Conservation (phyloP, 805 yeast genomes). For the Sporopachydermia quercuum region DNA sequence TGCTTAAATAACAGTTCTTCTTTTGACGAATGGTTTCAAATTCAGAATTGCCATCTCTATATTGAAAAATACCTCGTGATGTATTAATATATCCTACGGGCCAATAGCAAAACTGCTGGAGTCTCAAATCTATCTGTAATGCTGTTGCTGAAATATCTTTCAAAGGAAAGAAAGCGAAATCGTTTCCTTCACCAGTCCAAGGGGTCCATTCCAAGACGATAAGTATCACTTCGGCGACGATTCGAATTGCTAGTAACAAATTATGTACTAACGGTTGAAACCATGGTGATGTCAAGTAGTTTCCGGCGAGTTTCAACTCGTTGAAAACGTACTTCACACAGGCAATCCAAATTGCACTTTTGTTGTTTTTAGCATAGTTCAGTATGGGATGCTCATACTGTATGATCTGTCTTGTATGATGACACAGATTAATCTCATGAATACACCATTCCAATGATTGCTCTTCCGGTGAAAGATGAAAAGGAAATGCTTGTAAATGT, state of each 20-base stretch:
- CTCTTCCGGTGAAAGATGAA: neutral
- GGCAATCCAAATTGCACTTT: neutral
- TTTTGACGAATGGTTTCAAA: conserved; percentile 24
- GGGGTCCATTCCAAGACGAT: conserved; percentile 16
- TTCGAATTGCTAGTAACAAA: conserved; percentile 13
- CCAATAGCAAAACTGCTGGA: conserved; percentile 61
- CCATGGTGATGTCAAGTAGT: neutral
- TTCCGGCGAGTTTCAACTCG: neutral
- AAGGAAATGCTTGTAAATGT: neutral
- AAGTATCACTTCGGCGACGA: conserved; percentile 17
- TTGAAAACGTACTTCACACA: neutral
- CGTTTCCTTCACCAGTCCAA: too few relatives aligned
- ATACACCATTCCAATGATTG: neutral
- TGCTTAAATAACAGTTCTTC: conserved; percentile 17
- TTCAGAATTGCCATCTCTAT: conserved; percentile 18
- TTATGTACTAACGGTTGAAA: too few relatives aligned
- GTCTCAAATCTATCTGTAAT: conserved; percentile 64
- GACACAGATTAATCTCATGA: neutral
- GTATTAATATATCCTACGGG: conserved; percentile 65
- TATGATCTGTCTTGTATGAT: neutral
- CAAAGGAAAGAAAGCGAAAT: conserved; percentile 11
- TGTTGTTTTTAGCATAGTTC: neutral
- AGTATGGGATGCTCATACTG: neutral
- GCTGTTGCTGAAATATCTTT: conserved; percentile 43
- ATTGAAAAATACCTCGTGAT: conserved; percentile 5